These are phyloP conservation scores for Candida patagonica DNA, from an alignment of 805 yeast genomes.

Conservation along the genomic window DNA sequence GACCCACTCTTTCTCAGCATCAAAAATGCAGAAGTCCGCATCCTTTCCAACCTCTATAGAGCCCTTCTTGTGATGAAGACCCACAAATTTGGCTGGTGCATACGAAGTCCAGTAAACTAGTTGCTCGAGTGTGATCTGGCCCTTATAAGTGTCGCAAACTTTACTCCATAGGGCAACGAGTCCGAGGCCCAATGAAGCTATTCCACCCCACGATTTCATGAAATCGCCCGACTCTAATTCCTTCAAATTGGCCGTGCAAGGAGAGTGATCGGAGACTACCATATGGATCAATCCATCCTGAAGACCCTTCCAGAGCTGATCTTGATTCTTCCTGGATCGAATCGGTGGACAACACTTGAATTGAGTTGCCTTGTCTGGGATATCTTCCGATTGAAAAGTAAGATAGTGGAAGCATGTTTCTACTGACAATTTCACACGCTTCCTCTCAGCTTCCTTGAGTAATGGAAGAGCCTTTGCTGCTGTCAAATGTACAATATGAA, in stretches of 20 bases:
- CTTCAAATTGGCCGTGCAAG: slow-evolving; percentile 88
- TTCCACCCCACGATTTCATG: slow-evolving; percentile 94
- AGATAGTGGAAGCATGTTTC: slow-evolving; percentile 95
- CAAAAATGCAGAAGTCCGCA: slow-evolving; percentile 83
- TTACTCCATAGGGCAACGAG: slow-evolving; percentile 74
- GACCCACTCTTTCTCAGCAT: slow-evolving; percentile 45
- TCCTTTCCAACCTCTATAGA: slow-evolving; percentile 63
- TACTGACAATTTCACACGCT: slow-evolving; percentile 44
- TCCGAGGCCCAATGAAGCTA: slow-evolving; percentile 87
- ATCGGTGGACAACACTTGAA: slow-evolving; percentile 96
- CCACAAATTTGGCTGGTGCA: slow-evolving; percentile 82
- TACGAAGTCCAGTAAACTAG: slow-evolving; percentile 71
- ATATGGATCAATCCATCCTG: slow-evolving; percentile 58
- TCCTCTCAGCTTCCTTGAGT: slow-evolving; percentile 51
- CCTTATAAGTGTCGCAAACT: slow-evolving; percentile 28
- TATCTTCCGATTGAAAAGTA: slow-evolving; percentile 65
- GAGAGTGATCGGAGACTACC: slow-evolving; percentile 92
- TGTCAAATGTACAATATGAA: slow-evolving; percentile 88
- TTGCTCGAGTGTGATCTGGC: slow-evolving; percentile 42
- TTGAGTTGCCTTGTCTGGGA: slow-evolving; percentile 69
- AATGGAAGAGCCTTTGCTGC: slow-evolving; percentile 76
- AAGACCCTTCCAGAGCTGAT: slow-evolving; percentile 70
- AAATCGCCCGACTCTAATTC: slow-evolving; percentile 78
- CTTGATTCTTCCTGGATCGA: slow-evolving; percentile 62
- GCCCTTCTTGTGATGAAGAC: slow-evolving; percentile 67